Evolutionary conservation across 306 rosid genomes (phyloP).

Genomic region (Acacia crassicarpa): DNA sequence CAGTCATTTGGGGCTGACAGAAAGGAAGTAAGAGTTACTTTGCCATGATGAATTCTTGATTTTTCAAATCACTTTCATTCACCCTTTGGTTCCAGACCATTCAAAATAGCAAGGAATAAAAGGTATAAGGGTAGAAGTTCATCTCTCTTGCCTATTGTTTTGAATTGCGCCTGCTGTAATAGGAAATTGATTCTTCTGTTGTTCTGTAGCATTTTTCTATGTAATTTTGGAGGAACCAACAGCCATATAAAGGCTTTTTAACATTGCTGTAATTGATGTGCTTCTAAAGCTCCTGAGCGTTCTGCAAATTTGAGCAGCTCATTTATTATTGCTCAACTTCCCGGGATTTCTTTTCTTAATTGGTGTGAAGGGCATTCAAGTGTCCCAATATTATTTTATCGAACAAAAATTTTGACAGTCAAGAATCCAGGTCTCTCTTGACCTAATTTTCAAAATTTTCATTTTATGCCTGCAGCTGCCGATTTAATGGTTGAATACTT

Average conservation of each 20-base stretch:
- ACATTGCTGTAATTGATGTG: slow-evolving; percentile 32
- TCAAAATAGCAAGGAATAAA: slow-evolving; percentile 44
- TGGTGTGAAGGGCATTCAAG: slow-evolving; percentile 8
- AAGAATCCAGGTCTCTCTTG: background rate
- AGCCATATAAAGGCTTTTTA: background rate
- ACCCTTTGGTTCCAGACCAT: slow-evolving; percentile 12
- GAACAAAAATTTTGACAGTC: slow-evolving; percentile 15
- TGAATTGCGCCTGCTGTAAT: slow-evolving; percentile 31
- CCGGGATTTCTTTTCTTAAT: slow-evolving; percentile 6
- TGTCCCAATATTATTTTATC: slow-evolving; percentile 2
- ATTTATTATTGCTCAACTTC: slow-evolving; percentile 5
- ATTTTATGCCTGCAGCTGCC: slow-evolving; percentile 14
- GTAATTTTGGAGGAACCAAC: slow-evolving; percentile 40
- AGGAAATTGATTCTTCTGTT: slow-evolving; percentile 45
- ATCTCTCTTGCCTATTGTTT: slow-evolving; percentile 31
- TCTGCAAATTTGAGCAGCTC: slow-evolving; percentile 30
- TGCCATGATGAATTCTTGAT: slow-evolving; percentile 50
- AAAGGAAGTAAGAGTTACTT: slow-evolving; percentile 69
- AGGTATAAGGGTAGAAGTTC: slow-evolving; percentile 32
- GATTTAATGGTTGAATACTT: background rate
- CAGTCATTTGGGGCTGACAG: slow-evolving; percentile 83
- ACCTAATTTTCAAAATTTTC: background rate
- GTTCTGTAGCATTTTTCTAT: slow-evolving; percentile 39
- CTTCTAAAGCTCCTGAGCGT: slow-evolving; percentile 14
- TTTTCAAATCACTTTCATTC: slow-evolving; percentile 3